Percentiles rank a stretch among this genome's conserved stretches.
Evolutionary conservation across 768 basidiomycete genomes (phyloP).

Genomic region (Tulasnella calospora): DNA sequence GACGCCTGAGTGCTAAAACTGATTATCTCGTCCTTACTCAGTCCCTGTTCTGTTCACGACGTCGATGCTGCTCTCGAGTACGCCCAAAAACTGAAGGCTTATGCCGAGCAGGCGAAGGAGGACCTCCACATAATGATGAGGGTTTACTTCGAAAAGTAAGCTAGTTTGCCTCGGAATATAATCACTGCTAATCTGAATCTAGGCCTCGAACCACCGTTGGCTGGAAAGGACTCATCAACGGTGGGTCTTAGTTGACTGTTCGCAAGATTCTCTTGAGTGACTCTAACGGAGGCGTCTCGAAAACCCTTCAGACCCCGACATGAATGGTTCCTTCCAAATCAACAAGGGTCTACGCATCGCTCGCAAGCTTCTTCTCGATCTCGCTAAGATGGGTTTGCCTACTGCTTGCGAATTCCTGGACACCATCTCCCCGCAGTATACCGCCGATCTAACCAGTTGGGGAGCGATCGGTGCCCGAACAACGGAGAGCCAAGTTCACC

Average conservation of each 20-base stretch:
- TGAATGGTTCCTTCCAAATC: conserved; percentile 88
- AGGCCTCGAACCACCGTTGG: conserved; percentile 81
- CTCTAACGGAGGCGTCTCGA: not conserved
- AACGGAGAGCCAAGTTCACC: conserved; percentile 87
- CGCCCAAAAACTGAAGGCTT: conserved; percentile 68
- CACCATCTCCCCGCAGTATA: conserved; percentile 76
- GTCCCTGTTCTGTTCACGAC: conserved; percentile 95
- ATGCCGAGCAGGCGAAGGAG: conserved; percentile 72
- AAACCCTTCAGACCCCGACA: conserved; percentile 60
- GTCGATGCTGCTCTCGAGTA: conserved; percentile 82
- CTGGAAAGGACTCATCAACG: conserved; percentile 99
- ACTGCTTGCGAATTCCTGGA: conserved; percentile 96
- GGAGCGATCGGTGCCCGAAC: conserved; percentile 94
- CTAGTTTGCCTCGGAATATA: not conserved
- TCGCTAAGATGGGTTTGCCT: conserved; percentile 86
- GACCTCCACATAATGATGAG: conserved; percentile 96
- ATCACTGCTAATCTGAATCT: conserved; percentile 39
- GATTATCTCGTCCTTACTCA: conserved; percentile 31
- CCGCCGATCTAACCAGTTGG: conserved; percentile 90
- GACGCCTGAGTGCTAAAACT: not conserved
- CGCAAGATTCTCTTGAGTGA: not conserved
- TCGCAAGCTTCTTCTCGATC: conserved; percentile 77
- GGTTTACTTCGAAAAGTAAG: conserved; percentile 90
- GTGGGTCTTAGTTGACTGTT: conserved; percentile 29
- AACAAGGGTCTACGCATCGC: conserved; percentile 92